Base-by-base conservation (phyloP, 225 moss, liverwort and hornwort species). In the Asterella californica region DNA sequence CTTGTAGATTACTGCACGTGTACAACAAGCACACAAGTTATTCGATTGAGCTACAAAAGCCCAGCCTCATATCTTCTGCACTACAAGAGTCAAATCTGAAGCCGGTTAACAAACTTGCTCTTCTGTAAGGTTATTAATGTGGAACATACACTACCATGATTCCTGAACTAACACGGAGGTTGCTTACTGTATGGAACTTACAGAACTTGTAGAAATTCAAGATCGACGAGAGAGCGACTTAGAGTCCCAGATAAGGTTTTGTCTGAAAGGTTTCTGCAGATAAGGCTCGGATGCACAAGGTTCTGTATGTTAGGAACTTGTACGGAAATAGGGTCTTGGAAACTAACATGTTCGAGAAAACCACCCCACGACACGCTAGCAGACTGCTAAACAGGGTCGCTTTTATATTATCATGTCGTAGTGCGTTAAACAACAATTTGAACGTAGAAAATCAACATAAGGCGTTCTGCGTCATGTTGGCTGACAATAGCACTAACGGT, bases 1-100 rank as follows among this genome's bases (percentile, higher is more conserved):
- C 80, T 70, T 80, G 76, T 48, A 83, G 57, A 55, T 83, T 83
- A 62, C 83, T 83, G 83, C 76, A 62, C 52, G 46, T 80, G 83
- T 69, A 62, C 52, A 57, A 46, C 0, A 22, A 57, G 14, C 37
- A 65, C 36, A 27, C 36, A 60, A 15, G 25, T 48, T 0, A 29
- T 27, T 2, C 33, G 9, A 74, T 21, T 17, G 10, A 9, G 30
- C 53, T 11, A 19, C n/a, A 52, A 12, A 2, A 52, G 15, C 14
- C 29, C 11, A 33, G 9, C 53, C 49, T 32, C 74, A 33, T 53
- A 74, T 32, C 0, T 74, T 52, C 50, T 6, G 14, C 52, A 4
- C 2, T 19, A 53, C 1, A n/a, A 53, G 27, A 33, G 27, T 15
- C 32, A n/a, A 30, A 18, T 42, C 36, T 24, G 57, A 17, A 57